Conservation (phyloP, 345 rosid genomes). For the Linum usitatissimum region DNA sequence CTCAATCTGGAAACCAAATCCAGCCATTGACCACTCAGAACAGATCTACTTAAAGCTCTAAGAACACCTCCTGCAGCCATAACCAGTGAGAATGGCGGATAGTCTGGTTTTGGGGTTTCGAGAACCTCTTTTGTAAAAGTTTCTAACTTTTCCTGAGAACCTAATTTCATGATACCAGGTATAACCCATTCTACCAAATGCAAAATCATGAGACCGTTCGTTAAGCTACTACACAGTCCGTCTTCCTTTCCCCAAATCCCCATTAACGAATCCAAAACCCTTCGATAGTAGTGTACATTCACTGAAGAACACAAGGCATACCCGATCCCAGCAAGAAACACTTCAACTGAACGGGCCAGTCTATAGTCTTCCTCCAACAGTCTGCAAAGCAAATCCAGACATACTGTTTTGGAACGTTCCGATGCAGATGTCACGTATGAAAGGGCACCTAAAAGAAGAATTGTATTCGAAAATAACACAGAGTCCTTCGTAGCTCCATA, state of each 20-base stretch:
- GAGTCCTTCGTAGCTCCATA: slow-evolving; percentile 26
- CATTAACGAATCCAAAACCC: slow-evolving; percentile 43
- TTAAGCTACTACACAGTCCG: slow-evolving; percentile 38
- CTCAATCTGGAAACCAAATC: slow-evolving; percentile 39
- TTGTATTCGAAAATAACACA: slow-evolving; percentile 44
- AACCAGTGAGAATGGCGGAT: slow-evolving; percentile 39
- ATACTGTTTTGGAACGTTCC: slow-evolving; percentile 33
- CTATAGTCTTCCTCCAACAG: slow-evolving; percentile 45
- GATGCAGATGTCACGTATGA: slow-evolving; percentile 45
- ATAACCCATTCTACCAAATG: slow-evolving; percentile 80
- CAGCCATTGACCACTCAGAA: slow-evolving; percentile 25
- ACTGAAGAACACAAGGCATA: slow-evolving; percentile 59
- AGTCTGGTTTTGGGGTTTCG: slow-evolving; percentile 29
- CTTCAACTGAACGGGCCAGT: slow-evolving; percentile 26
- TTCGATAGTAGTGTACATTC: slow-evolving; percentile 25
- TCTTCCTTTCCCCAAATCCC: slow-evolving; percentile 52
- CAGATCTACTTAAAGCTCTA: slow-evolving; percentile 45
- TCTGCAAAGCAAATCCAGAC: slow-evolving; percentile 52
- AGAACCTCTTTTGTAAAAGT: slow-evolving; percentile 30
- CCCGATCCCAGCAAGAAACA: slow-evolving; percentile 68
- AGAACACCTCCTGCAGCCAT: slow-evolving; percentile 74
- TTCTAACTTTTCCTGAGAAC: slow-evolving; percentile 32
- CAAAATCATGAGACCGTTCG: slow-evolving; percentile 65
- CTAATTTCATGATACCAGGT: slow-evolving; percentile 44
- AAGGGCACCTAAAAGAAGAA: slow-evolving; percentile 64